Base-by-base conservation (phyloP, 495 filamentous ascomycete species). In the Talaromyces thailandensis region DNA sequence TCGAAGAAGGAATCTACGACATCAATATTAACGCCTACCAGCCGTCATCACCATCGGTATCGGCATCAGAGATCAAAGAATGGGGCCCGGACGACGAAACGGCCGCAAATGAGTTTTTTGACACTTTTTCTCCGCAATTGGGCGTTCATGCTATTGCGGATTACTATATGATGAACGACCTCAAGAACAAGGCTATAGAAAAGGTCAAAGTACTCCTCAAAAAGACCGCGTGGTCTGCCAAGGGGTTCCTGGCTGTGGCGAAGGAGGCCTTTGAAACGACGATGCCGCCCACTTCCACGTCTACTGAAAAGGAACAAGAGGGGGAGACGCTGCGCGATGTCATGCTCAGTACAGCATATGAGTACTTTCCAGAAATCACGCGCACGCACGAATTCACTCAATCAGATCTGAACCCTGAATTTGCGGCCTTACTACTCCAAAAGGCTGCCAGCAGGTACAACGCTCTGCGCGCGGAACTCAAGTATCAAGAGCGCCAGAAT, bases 71-170 rank as follows among this genome's bases (percentile, higher is more conserved):
- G 35, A 4, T 1, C 35, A n/a, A 40, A 4, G 35, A 40, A 40
- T 40, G 35, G 12, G 35, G 35, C 0, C 35, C 35, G 12, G 35
- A 40, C 4, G 35, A 40, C 14, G 35, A 40, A 23, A 48, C 8
- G 21, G 43, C 16, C 0, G 28, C 50, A 16, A n/a, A 61, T 24
- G 37, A 40, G 0, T 45, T 52, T 6, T 8, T 52, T 24, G 9
- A 35, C 9, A 9, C 18, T 1, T 18, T 62, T 3, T 3, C 2
- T 6, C 60, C 45, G 14, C 37, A 62, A 14, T 21, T 62, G 8
- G 3, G 32, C 4, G 50, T 62, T 6, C 24, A 62, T 53, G 35
- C 60, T 6, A 62, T 62, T 62, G 60, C 43, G 8, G 45, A 62
- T 8, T 62, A 62, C 45, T 62, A 62, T 16, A 52, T 35, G 55